phyloP scores from a whole-genome alignment of 2,329 filamentous ascomycete species.

The Calonectria honghensis region DNA sequence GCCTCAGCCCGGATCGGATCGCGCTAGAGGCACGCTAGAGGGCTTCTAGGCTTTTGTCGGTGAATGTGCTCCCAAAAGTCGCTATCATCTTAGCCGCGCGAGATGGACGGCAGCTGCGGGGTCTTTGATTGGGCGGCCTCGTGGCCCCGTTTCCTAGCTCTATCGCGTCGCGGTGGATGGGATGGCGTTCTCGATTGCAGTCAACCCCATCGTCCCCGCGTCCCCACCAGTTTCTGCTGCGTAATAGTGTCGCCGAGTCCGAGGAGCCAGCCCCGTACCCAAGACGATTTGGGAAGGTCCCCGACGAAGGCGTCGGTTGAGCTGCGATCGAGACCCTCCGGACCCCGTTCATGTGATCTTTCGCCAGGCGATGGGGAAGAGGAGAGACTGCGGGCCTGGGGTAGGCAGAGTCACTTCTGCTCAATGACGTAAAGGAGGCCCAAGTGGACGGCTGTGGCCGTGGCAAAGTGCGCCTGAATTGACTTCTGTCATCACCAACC shows the following conservation, averaged over 20 bases:
- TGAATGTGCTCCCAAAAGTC: slow-evolving; percentile 4
- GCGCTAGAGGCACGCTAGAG: slow-evolving; percentile 12
- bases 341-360: neutral
- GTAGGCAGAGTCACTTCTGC: neutral
- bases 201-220: slow-evolving; percentile 19
- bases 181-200: slow-evolving; percentile 12
- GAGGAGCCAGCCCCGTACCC: neutral
- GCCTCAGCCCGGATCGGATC: neutral
- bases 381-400: slow-evolving; percentile 3
- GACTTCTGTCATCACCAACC: neutral
- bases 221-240: slow-evolving; percentile 22
- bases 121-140: neutral
- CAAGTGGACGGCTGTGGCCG: neutral
- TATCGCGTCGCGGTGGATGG: slow-evolving; percentile 8
- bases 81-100: neutral
- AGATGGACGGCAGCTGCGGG: neutral
- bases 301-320: slow-evolving; percentile 9
- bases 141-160: neutral
- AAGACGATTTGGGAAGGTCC: slow-evolving; percentile 23
- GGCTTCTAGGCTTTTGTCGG: slow-evolving; percentile 26
- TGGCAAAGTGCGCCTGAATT: neutral
- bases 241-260: slow-evolving; percentile 21
- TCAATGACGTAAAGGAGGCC: neutral
- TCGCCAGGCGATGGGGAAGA: neutral
- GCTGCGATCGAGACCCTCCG: neutral